Conservation (phyloP, 495 filamentous ascomycete species). For the Neurospora sp. region DNA sequence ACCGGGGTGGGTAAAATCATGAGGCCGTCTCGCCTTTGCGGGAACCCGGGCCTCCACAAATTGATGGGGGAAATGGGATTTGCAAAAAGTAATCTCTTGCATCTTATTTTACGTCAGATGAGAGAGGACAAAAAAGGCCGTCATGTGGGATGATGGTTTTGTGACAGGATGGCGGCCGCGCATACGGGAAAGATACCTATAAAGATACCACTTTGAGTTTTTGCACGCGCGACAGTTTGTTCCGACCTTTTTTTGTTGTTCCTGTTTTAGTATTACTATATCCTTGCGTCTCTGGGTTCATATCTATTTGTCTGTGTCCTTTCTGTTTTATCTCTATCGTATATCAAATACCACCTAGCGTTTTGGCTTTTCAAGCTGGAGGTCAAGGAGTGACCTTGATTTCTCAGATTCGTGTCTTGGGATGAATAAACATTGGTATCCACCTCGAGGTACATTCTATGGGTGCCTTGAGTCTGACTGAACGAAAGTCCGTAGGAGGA, state of each 20-base stretch:
- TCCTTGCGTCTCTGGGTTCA: neutral
- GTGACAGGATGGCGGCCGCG: neutral
- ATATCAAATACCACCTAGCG: neutral
- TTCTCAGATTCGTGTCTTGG: neutral
- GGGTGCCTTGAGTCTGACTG: neutral
- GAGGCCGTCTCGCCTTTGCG: neutral
- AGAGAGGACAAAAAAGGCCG: neutral
- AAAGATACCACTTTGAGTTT: neutral
- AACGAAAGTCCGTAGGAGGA: neutral
- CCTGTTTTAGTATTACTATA: neutral
- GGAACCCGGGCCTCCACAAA: neutral
- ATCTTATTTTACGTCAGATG: neutral
- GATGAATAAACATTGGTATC: neutral
- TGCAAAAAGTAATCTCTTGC: neutral
- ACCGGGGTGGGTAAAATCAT: neutral
- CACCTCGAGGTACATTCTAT: neutral
- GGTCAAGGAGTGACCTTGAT: neutral
- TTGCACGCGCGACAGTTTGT: neutral
- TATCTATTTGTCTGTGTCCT: neutral
- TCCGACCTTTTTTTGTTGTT: neutral
- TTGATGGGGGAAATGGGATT: neutral
- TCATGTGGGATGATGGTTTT: neutral
- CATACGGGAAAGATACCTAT: neutral
- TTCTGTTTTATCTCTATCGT: neutral
- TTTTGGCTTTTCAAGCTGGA: neutral